Percentiles rank a stretch among this genome's conserved stretches.
phyloP scores from a whole-genome alignment of 345 rosid genomes.

The Eucalyptus microcorys region DNA sequence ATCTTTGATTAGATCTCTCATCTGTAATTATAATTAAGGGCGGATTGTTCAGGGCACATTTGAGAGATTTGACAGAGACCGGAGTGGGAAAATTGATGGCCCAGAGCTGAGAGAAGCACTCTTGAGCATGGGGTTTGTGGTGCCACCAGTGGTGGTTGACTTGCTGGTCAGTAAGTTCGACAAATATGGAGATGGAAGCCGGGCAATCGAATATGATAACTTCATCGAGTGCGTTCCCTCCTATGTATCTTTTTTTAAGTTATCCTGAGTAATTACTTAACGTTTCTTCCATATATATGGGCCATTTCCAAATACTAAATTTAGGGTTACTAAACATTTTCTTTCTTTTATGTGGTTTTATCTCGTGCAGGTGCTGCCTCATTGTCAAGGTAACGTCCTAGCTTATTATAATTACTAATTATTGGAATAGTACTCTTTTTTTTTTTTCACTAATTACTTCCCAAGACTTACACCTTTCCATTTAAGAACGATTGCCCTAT shows the following conservation, averaged over 20 bases:
- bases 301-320: not conserved
- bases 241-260: not conserved
- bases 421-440: not conserved
- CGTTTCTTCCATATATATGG: not conserved
- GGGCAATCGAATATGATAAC: slow-evolving; percentile 83
- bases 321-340: not conserved
- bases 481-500: not conserved
- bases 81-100: slow-evolving; percentile 75
- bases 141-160: slow-evolving; percentile 61
- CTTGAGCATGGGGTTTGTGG: slow-evolving; percentile 58
- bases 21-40: not conserved
- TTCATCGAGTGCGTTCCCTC: slow-evolving; percentile 66
- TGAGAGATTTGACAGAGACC: slow-evolving; percentile 75
- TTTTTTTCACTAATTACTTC: not conserved
- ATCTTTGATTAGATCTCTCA: not conserved
- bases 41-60: slow-evolving; percentile 40
- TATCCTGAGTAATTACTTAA: not conserved
- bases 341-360: not conserved
- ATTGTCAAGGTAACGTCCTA: slow-evolving; percentile 58
- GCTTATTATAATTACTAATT: not conserved
- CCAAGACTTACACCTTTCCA: not conserved
- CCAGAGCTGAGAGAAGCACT: slow-evolving; percentile 84
- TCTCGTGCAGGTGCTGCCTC: slow-evolving; percentile 75
- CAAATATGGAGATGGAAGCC: slow-evolving; percentile 58
- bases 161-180: slow-evolving; percentile 79